A percentile compares a stretch with the other conserved stretches of the same genome.
phyloP scores from a whole-genome alignment of 169 alveolate species.

The Cryptosporidium muris region DNA sequence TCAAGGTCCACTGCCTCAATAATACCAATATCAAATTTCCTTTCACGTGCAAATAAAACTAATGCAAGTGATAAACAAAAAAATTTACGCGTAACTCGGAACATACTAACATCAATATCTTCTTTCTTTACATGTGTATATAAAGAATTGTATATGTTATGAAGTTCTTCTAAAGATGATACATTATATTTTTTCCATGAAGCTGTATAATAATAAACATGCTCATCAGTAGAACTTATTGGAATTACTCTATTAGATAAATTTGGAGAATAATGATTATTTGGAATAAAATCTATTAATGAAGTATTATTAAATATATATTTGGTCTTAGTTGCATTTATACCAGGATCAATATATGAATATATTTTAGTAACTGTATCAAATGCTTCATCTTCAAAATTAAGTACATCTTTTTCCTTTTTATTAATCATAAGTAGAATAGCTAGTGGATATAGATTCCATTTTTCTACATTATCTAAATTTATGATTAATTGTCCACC shows the following conservation, averaged over 20 bases:
- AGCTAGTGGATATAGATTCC: constrained; percentile 66
- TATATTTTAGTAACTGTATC: constrained; percentile 21
- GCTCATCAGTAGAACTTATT: not conserved
- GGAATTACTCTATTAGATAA: constrained; percentile 11
- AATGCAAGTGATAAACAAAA: constrained; percentile 42
- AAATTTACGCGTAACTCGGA: constrained; percentile 1
- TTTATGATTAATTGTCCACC: constrained; percentile 44
- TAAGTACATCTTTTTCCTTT: constrained; percentile 33
- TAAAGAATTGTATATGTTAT: constrained; percentile 19
- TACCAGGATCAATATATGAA: not conserved
- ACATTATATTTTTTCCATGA: constrained; percentile 12
- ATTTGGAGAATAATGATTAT: constrained; percentile 19
- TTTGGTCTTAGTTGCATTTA: not conserved
- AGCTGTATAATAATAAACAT: constrained; percentile 31
- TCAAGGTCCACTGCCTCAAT: constrained; percentile 43
- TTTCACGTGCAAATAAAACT: constrained; percentile 38
- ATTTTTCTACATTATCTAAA: constrained; percentile 23
- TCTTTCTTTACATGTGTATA: constrained; percentile 12
- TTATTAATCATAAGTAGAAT: constrained; percentile 21
- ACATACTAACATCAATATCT: constrained; percentile 15
- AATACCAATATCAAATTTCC: constrained; percentile 55
- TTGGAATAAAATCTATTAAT: not conserved
- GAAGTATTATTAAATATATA: not conserved
- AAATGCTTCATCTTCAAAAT: constrained; percentile 34
- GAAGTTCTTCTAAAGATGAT: constrained; percentile 55